Evolutionary conservation across 192 early-diverging fungal species (phyloP), one percentile per base, ranked within the genome.

Genomic region (Spizellomyces punctatus): DNA sequence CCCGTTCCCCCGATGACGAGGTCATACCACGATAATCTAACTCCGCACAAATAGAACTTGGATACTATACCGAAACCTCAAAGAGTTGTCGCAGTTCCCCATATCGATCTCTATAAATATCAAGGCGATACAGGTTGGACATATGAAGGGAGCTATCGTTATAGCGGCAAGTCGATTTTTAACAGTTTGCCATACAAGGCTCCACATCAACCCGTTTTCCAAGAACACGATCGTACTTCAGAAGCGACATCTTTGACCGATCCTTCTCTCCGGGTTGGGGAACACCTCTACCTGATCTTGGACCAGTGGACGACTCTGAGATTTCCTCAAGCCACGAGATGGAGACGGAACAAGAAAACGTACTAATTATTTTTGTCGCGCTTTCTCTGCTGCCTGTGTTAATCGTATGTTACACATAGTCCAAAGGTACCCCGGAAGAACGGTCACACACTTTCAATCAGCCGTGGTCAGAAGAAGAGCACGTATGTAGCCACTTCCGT

Each of bases 401-500:
- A 36, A 36, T 36, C 27, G 27, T 36, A 36, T 3, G 27, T 36
- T 36, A 36, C 27, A 36, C 3, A 36, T 36, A 36, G 27, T 36
- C 27, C 27, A 36, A 36, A 36, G 27, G 27, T 36, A 36, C 27
- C 22, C 17, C 56, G 0, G 69, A 64, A 8, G 61, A 71, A 7
- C 59, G 62, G 7, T 64, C 69, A 27, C 54, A 74, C 19, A 64
- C 57, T 22, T 62, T 70, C 58, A 70, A 70, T 46, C 21, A 45
- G 46, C 16, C 62, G 42, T 73, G 72, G 72, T 46, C 72, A 12
- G 55, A 73, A 43, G 72, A 73, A 19, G 72, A 73, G 66, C 70
- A 72, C 21, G 70, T 64, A 45, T 12, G 70, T 6, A 14, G 1
- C 63, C 2, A 27, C 36, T 46, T 22, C 63, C 1, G 21, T 12